Conservation (phyloP, 805 yeast genomes). For the Starmerella ratchasimensis region DNA sequence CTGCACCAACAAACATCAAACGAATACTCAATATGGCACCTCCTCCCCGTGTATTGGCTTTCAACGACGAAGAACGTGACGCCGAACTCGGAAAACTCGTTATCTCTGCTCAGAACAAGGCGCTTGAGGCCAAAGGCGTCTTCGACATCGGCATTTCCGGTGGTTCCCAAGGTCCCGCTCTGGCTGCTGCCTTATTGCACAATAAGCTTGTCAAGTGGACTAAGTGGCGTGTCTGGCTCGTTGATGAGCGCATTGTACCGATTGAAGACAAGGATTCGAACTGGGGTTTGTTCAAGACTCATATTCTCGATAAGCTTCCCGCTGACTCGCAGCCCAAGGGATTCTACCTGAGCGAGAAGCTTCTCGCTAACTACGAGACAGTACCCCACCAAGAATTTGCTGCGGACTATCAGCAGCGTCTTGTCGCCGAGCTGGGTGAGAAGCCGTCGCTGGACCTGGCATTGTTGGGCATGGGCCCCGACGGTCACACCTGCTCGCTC, state of each 20-base stretch:
- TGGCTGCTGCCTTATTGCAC: slow-evolving; percentile 49
- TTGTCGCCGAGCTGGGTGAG: slow-evolving; percentile 36
- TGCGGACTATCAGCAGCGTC: slow-evolving; percentile 40
- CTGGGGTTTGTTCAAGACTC: slow-evolving; percentile 59
- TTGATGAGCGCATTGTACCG: slow-evolving; percentile 85
- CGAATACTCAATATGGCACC: slow-evolving; percentile 3
- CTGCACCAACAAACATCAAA: background rate
- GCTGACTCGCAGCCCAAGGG: slow-evolving; percentile 15
- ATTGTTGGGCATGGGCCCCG: slow-evolving; percentile 86
- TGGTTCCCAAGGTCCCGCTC: slow-evolving; percentile 72
- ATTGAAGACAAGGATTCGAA: slow-evolving; percentile 73
- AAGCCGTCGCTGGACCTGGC: slow-evolving; percentile 41
- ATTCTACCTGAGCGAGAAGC: slow-evolving; percentile 37
- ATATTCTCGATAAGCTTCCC: slow-evolving; percentile 38
- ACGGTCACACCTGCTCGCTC: slow-evolving; percentile 87
- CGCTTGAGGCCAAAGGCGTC: slow-evolving; percentile 31
- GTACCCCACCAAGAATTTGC: slow-evolving; percentile 15
- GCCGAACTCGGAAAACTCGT: slow-evolving; percentile 50
- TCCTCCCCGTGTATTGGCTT: slow-evolving; percentile 15
- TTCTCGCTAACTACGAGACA: slow-evolving; percentile 22
- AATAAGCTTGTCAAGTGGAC: slow-evolving; percentile 30
- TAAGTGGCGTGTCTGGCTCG: slow-evolving; percentile 52
- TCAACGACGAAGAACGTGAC: slow-evolving; percentile 48
- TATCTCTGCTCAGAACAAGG: slow-evolving; percentile 46
- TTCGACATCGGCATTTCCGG: slow-evolving; percentile 81